Evolutionary conservation across 2,329 filamentous ascomycete species (phyloP), one percentile per base, ranked within the genome.

Genomic region (Talaromyces sp.): DNA sequence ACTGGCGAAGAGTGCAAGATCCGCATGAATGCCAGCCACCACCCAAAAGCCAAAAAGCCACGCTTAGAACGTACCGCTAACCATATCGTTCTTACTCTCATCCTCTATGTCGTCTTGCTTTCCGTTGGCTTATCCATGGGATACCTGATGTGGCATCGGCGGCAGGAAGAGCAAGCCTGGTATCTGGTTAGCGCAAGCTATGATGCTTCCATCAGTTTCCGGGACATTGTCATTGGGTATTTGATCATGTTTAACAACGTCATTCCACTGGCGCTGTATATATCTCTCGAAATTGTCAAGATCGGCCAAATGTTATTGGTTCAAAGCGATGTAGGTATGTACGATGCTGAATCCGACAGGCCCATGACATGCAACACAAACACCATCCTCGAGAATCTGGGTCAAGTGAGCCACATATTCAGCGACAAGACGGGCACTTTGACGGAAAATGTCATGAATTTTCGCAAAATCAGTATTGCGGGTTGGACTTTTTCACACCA

Each of bases 171-270:
- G 9, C 70, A 81, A 2, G 83, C 89, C 4, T 91, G 86, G 81
- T 95, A 93, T 70, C 79, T 96, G 19, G 73, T 77, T 7, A 76
- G 82, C 32, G 84, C 83, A 2, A 78, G 76, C 8, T 31, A 31
- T 10, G 10, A 31, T 11, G 29, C 29, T 31, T 31, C 29, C 29
- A 84, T 93, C 6, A 78, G 84, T 0, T 85, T 89, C 65, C 85
- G 84, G 62, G 84, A 89, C 58, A 89, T 93, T 56, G 84, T 95
- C 62, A 85, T 91, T 54, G 89, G 88, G 0, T 95, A 89, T 70
- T 82, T 96, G 64, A 93, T 96, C 75, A 91, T 93, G 82, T 93
- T 93, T 78, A 96, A 96, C 73, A 93, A 90, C 1, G 82, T 96
- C 71, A 93, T 96, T 60, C 91, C 91, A 0, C 78, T 96, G 4